Conservation (phyloP, 805 yeast genomes). For the Lachancea fermentati region DNA sequence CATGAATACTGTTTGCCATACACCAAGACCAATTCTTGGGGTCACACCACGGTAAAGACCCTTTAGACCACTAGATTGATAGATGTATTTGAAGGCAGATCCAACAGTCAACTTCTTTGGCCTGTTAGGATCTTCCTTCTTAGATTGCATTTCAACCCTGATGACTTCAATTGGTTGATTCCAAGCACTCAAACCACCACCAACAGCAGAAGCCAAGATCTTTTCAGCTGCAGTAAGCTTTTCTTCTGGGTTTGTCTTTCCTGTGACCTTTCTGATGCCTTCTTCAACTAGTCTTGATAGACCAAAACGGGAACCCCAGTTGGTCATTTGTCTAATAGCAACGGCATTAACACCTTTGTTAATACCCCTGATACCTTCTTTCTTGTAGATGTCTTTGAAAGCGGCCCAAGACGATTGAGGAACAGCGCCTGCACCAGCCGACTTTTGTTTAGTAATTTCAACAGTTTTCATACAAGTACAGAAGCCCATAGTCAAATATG, state of each 20-base stretch:
- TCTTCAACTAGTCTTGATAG: slow-evolving; percentile 89
- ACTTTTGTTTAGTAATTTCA: slow-evolving; percentile 89
- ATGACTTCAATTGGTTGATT: slow-evolving; percentile 98
- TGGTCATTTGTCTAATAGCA: slow-evolving; percentile 97
- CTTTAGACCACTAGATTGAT: slow-evolving; percentile 71
- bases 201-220: slow-evolving; percentile 77
- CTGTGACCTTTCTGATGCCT: slow-evolving; percentile 56
- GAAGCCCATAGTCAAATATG: slow-evolving; percentile 94
- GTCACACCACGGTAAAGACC: slow-evolving; percentile 96
- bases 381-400: slow-evolving; percentile 73
- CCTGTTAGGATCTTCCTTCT: slow-evolving; percentile 89
- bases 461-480: slow-evolving; percentile 99
- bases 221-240: slow-evolving; percentile 73
- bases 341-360: slow-evolving; percentile 98
- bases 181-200: slow-evolving; percentile 98
- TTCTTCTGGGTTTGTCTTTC: slow-evolving; percentile 50
- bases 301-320: slow-evolving; percentile 98
- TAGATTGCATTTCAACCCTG: slow-evolving; percentile 96
- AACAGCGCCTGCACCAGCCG: slow-evolving; percentile 59
- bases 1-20: slow-evolving; percentile 99
- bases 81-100: slow-evolving; percentile 76
- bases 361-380: slow-evolving; percentile 90
- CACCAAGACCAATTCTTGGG: slow-evolving; percentile 93
- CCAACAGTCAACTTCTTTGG: slow-evolving; percentile 83
- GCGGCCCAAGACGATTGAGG: slow-evolving; percentile 78